Evolutionary conservation across 805 yeast species (phyloP).

Genomic region (Lachancea sp.): DNA sequence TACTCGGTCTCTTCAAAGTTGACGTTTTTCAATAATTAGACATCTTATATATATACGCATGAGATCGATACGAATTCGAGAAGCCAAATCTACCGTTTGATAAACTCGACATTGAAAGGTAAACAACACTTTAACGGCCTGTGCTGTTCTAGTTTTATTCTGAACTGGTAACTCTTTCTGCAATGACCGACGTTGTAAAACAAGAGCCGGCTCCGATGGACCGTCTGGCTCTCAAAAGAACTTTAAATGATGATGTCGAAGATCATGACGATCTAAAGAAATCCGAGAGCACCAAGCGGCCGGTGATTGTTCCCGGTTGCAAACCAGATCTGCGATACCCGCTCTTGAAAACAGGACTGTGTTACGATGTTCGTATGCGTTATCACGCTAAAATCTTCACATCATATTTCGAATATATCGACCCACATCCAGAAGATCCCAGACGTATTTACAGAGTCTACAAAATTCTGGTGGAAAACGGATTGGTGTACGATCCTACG

Average conservation of each 20-base stretch:
- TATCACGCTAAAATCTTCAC: constrained; percentile 94
- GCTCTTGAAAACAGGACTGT: constrained; percentile 83
- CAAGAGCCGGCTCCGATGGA: neutral
- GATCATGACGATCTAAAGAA: no score
- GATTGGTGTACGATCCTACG: constrained; percentile 73
- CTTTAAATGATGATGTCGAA: neutral
- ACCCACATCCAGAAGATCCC: constrained; percentile 99
- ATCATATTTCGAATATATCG: constrained; percentile 86
- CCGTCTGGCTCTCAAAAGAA: neutral
- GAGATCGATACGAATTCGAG: neutral
- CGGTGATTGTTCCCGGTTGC: constrained; percentile 48
- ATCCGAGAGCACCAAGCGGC: constrained; percentile 16
- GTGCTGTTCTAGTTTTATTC: no score
- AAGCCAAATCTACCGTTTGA: no score
- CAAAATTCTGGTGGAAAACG: constrained; percentile 90
- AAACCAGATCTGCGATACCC: constrained; percentile 64
- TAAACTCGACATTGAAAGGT: no score
- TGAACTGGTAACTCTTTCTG: no score
- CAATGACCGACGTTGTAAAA: neutral
- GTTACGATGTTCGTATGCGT: constrained; percentile 95
- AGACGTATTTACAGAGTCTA: constrained; percentile 90
- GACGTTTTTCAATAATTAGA: neutral
- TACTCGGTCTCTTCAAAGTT: neutral
- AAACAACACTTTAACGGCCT: no score
- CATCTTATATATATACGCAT: neutral